These are phyloP conservation scores for Royoungia palumana DNA, from an alignment of 768 basidiomycete genomes.

Conservation along the genomic window DNA sequence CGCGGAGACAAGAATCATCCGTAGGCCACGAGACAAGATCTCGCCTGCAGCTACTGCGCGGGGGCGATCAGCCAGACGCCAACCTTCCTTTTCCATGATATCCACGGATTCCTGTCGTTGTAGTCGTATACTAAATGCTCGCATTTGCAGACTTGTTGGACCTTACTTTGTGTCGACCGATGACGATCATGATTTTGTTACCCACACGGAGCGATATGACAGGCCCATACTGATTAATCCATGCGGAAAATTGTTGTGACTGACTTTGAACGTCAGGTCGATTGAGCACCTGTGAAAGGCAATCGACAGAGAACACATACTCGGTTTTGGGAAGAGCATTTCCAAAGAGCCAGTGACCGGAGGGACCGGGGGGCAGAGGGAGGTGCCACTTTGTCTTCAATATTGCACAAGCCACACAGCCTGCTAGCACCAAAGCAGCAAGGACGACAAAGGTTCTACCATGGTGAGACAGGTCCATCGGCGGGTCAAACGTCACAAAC, in stretches of 20 bases:
- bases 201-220: slow-evolving; percentile 58
- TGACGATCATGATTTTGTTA: slow-evolving; percentile 29
- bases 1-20: slow-evolving; percentile 51
- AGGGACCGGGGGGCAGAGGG: slow-evolving; percentile 31
- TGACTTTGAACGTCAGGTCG: slow-evolving; percentile 12
- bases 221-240: slow-evolving; percentile 59
- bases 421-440: slow-evolving; percentile 13
- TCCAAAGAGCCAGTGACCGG: slow-evolving; percentile 34
- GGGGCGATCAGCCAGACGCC: slow-evolving; percentile 53
- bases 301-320: slow-evolving; percentile 12
- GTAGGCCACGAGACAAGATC: slow-evolving; percentile 55
- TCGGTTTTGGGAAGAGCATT: slow-evolving; percentile 24
- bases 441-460: slow-evolving; percentile 18
- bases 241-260: slow-evolving; percentile 49
- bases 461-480: slow-evolving; percentile 2
- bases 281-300: no score
- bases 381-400: slow-evolving; percentile 13
- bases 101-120: slow-evolving; percentile 52
- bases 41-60: slow-evolving; percentile 56
- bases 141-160: background rate
- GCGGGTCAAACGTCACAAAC: slow-evolving; percentile 7
- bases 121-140: background rate
- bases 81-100: slow-evolving; percentile 67
- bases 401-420: slow-evolving; percentile 7
- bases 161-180: slow-evolving; percentile 37